These are phyloP conservation scores for Eimeria sp. DNA, from an alignment of 169 alveolate genomes.

Conservation along the genomic window DNA sequence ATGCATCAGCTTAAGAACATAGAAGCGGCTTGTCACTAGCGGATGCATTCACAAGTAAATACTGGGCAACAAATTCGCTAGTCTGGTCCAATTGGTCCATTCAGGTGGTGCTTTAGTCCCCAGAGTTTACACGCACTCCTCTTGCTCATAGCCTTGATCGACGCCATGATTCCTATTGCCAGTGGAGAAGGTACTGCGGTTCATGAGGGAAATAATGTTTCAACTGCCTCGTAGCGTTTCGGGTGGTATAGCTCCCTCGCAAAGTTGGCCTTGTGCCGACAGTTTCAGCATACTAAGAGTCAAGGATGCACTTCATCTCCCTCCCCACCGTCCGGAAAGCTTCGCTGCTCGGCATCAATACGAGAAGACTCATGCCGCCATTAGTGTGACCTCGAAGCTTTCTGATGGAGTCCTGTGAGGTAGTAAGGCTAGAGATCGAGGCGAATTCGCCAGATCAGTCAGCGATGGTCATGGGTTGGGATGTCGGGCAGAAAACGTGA, in stretches of 20 bases:
- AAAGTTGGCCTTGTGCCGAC: background rate
- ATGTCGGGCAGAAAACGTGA: background rate
- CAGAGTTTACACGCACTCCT: constrained; percentile 19
- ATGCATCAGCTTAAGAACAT: background rate
- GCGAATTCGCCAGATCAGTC: background rate
- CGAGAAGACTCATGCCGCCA: background rate
- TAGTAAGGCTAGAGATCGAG: background rate
- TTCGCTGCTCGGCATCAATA: background rate
- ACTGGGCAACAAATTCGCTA: background rate
- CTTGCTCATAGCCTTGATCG: constrained; percentile 38
- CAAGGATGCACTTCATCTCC: background rate
- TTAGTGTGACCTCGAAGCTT: background rate
- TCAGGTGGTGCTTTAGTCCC: background rate
- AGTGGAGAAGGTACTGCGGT: background rate
- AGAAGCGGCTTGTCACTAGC: background rate
- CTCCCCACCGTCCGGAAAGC: background rate
- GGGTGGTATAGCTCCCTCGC: background rate
- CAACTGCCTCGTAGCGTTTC: background rate
- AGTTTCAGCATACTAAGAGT: background rate
- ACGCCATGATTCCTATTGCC: constrained; percentile 18
- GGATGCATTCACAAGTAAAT: background rate
- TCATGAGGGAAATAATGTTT: background rate
- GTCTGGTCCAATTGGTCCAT: too few relatives aligned
- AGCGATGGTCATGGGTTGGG: background rate
- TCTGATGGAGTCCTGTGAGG: background rate